Evolutionary conservation across 768 basidiomycete genomes (phyloP).

Genomic region (Boletus fagicola): DNA sequence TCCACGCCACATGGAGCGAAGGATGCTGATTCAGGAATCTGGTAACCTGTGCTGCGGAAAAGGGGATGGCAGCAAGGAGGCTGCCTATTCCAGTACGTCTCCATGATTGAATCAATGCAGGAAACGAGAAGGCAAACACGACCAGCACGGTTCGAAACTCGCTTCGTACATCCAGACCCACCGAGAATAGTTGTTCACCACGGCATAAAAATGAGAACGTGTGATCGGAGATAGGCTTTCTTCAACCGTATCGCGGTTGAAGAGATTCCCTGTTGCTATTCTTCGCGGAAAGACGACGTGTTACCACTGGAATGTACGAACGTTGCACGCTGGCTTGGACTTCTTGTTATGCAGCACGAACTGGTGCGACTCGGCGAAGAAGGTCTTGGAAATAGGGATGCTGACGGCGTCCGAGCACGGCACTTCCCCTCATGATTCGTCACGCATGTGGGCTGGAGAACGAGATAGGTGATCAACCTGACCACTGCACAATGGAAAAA

Average conservation of each 20-base stretch:
- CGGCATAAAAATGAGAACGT: slow-evolving; percentile 42
- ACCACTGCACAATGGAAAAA: background rate
- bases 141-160: slow-evolving; percentile 1
- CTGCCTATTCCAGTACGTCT: slow-evolving; percentile 15
- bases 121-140: slow-evolving; percentile 9
- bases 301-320: background rate
- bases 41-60: slow-evolving; percentile 15
- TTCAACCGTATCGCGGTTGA: slow-evolving; percentile 5
- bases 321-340: slow-evolving; percentile 1
- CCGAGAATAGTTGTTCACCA: slow-evolving; percentile 58
- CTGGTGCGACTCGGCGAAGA: slow-evolving; percentile 11
- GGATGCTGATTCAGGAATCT: slow-evolving; percentile 13
- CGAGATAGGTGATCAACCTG: background rate
- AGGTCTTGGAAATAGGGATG: background rate
- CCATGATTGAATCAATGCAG: slow-evolving; percentile 11
- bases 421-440: background rate
- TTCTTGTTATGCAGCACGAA: slow-evolving; percentile 4
- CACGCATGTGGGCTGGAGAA: background rate
- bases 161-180: slow-evolving; percentile 46
- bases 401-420: background rate
- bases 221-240: slow-evolving; percentile 33
- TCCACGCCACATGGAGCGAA: slow-evolving; percentile 16
- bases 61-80: slow-evolving; percentile 15
- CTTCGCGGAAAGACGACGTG: slow-evolving; percentile 13
- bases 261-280: slow-evolving; percentile 3